A percentile compares a stretch with the other conserved stretches of the same genome.
Conservation (phyloP, 1,284 basidiomycete species). For the Schizopora paradoxa region DNA sequence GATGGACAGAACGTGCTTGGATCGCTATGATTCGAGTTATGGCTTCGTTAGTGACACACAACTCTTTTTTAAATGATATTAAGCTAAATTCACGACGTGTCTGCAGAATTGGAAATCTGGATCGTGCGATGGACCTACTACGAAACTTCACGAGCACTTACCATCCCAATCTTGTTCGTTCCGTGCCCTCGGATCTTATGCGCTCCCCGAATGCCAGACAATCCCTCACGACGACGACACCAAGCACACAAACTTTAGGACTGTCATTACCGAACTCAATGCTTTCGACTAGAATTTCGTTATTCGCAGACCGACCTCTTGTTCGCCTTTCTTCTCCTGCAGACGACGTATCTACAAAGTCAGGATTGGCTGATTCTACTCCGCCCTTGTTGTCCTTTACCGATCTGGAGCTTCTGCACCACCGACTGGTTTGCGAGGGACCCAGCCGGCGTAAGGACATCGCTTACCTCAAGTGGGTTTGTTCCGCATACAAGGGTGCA, state of each 20-base stretch:
- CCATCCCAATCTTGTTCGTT: slow-evolving; percentile 18
- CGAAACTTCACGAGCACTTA: slow-evolving; percentile 23
- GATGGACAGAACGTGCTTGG: slow-evolving; percentile 61
- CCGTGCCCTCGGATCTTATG: slow-evolving; percentile 10
- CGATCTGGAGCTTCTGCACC: slow-evolving; percentile 64
- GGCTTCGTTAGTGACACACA: slow-evolving; percentile 43
- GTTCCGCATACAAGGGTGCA: slow-evolving; percentile 61
- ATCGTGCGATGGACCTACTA: slow-evolving; percentile 23
- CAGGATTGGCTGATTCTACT: too few species aligned
- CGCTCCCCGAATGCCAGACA: too few species aligned
- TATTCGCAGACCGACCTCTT: slow-evolving; percentile 20
- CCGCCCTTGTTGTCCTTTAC: slow-evolving; percentile 62
- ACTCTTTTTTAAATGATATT: too few species aligned
- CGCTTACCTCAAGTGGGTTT: slow-evolving; percentile 59
- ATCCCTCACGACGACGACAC: too few species aligned
- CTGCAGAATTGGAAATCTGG: slow-evolving; percentile 21
- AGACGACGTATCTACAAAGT: too few species aligned
- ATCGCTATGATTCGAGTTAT: slow-evolving; percentile 58
- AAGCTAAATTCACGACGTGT: not conserved
- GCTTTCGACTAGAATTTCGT: slow-evolving; percentile 13
- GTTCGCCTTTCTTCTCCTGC: slow-evolving; percentile 17
- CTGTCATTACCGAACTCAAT: too few species aligned
- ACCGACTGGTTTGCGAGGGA: slow-evolving; percentile 46
- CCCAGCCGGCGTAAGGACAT: slow-evolving; percentile 36
- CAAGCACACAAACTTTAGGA: too few species aligned